Conservation (phyloP, 2,329 filamentous ascomycete species). For the Monosporascus ibericus region DNA sequence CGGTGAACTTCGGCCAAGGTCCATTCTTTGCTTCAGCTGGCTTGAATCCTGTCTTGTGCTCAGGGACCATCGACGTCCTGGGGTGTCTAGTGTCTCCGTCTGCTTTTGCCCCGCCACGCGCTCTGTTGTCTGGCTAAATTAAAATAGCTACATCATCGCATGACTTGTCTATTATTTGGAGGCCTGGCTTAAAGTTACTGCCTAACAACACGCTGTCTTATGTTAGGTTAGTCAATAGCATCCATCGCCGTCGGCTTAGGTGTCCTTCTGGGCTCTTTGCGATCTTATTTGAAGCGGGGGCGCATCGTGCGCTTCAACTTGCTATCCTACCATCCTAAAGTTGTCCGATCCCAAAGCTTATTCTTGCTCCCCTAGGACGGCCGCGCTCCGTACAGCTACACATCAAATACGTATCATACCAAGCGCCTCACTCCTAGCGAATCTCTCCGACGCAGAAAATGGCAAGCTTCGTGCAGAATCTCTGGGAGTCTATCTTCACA, state of each 20-base stretch:
- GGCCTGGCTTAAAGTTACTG: constrained; percentile 5
- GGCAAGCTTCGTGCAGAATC: constrained; percentile 62
- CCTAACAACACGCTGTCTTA: constrained; percentile 14
- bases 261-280: not conserved
- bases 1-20: too few relatives aligned
- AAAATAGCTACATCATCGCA: not conserved
- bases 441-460: constrained; percentile 29
- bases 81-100: not conserved
- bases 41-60: not conserved
- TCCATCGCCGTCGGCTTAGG: not conserved
- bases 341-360: not conserved
- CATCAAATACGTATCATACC: constrained; percentile 7
- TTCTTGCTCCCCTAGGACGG: not conserved
- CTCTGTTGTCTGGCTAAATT: constrained; percentile 11
- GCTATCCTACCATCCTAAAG: not conserved
- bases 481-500: constrained; percentile 91
- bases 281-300: not conserved
- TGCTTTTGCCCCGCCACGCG: not conserved
- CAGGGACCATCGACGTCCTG: not conserved
- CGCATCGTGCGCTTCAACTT: not conserved
- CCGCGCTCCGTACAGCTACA: constrained; percentile 13
- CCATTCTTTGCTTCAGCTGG: not conserved
- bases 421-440: constrained; percentile 14
- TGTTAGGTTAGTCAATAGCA: constrained; percentile 3
- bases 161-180: constrained; percentile 1